These are phyloP conservation scores for Acorus gramineus DNA, from an alignment of 106 monocot genomes.

Conservation along the genomic window DNA sequence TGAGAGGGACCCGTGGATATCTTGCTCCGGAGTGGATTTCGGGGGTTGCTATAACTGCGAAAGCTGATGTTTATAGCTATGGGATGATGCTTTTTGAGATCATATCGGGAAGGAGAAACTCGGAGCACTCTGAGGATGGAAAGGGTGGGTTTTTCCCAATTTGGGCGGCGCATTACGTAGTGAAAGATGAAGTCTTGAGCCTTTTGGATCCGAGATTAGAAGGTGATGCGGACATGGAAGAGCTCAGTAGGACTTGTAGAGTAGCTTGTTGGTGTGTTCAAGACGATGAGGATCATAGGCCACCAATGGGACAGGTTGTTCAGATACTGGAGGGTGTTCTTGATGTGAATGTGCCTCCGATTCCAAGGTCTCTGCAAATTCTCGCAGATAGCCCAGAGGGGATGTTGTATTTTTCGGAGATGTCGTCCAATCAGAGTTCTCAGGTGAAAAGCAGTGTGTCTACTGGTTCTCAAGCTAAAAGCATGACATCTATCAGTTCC, in stretches of 20 bases:
- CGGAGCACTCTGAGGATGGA: neutral
- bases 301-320: conserved; percentile 12
- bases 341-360: conserved; percentile 10
- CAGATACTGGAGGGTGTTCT: conserved; percentile 14
- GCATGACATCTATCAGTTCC: neutral
- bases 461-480: conserved; percentile 5
- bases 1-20: conserved; percentile 31
- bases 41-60: conserved; percentile 21
- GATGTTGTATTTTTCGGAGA: conserved; percentile 5
- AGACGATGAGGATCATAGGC: conserved; percentile 9
- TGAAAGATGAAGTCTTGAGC: conserved; percentile 17
- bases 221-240: conserved; percentile 7
- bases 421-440: conserved; percentile 5
- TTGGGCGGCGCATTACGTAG: conserved; percentile 11
- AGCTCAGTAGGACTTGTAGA: conserved; percentile 15
- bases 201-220: conserved; percentile 19
- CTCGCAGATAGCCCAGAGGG: conserved; percentile 1
- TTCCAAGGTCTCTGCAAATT: conserved; percentile 10
- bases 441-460: neutral
- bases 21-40: conserved; percentile 39
- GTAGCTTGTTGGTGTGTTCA: conserved; percentile 24
- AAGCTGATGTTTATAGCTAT: conserved; percentile 37
- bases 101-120: conserved; percentile 23
- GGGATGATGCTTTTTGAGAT: conserved; percentile 41
- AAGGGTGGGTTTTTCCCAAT: conserved; percentile 8